Conservation (phyloP, 768 basidiomycete species). For the Trametes elegans region DNA sequence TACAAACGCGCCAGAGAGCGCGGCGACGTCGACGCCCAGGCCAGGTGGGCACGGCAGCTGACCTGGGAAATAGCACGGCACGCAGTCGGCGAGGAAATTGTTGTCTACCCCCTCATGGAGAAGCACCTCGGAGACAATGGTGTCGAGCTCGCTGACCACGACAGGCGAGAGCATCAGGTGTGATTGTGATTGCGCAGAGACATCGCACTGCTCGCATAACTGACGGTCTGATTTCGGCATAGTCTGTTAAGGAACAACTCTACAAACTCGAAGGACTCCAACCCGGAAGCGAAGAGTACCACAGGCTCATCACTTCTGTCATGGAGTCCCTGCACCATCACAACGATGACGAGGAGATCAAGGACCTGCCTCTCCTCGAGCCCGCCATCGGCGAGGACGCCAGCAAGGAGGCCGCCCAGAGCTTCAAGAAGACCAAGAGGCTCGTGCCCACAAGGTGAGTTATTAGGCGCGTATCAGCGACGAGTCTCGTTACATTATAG, state of each 20-base stretch:
- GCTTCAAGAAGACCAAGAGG: constrained; percentile 57
- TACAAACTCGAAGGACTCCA: constrained; percentile 46
- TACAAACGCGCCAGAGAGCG: constrained; percentile 37
- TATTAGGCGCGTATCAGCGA: too few relatives aligned
- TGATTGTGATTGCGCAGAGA: neutral
- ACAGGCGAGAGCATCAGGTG: constrained; percentile 58
- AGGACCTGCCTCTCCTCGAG: constrained; percentile 56
- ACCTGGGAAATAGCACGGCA: constrained; percentile 63
- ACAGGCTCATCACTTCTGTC: constrained; percentile 39
- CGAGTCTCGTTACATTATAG: too few relatives aligned
- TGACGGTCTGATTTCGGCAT: neutral
- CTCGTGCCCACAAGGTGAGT: constrained; percentile 59
- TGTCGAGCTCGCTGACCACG: constrained; percentile 48
- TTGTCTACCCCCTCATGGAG: constrained; percentile 64
- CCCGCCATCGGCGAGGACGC: constrained; percentile 43
- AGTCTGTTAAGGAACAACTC: constrained; percentile 40
- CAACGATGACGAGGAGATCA: constrained; percentile 55
- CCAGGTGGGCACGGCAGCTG: constrained; percentile 54
- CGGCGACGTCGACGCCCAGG: constrained; percentile 45
- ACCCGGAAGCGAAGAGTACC: constrained; percentile 43
- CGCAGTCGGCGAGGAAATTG: constrained; percentile 59
- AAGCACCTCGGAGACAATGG: constrained; percentile 53
- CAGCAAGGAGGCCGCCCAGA: constrained; percentile 43
- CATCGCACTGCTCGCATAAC: neutral
- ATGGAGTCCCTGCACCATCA: constrained; percentile 51